Percentiles rank a stretch among this genome's conserved stretches.
Conservation (phyloP, 2,329 filamentous ascomycete genomes). For the Hypoxylon sp. region DNA sequence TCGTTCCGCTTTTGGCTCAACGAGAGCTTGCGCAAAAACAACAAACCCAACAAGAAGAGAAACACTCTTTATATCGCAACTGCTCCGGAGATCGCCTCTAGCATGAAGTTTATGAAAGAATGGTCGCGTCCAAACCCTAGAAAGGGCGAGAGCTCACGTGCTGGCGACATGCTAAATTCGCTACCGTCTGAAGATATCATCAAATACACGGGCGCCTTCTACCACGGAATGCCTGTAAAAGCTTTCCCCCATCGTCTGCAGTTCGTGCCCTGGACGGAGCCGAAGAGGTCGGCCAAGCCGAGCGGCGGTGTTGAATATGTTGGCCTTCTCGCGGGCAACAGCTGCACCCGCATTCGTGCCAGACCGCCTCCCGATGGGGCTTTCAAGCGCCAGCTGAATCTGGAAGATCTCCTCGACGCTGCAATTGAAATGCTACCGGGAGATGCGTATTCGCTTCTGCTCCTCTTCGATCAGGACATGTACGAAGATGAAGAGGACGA, state of each 20-base stretch:
- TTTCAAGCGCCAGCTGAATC: slow-evolving; percentile 63
- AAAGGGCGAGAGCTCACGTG: not conserved
- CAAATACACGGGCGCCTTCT: slow-evolving; percentile 56
- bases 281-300: slow-evolving; percentile 22
- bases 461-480: slow-evolving; percentile 69
- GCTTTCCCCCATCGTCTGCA: slow-evolving; percentile 49
- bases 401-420: slow-evolving; percentile 68
- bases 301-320: slow-evolving; percentile 43
- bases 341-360: slow-evolving; percentile 59
- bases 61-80: slow-evolving; percentile 64
- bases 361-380: slow-evolving; percentile 57
- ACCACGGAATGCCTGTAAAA: slow-evolving; percentile 62
- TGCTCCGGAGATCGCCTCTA: slow-evolving; percentile 51
- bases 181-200: slow-evolving; percentile 46
- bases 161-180: slow-evolving; percentile 11
- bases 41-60: slow-evolving; percentile 52
- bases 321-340: slow-evolving; percentile 52
- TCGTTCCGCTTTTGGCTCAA: slow-evolving; percentile 60
- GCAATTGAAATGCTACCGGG: slow-evolving; percentile 61
- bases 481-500: slow-evolving; percentile 72
- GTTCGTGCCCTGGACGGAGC: slow-evolving; percentile 59
- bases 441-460: slow-evolving; percentile 66
- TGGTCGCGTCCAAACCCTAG: slow-evolving; percentile 52
- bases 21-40: slow-evolving; percentile 55
- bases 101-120: slow-evolving; percentile 50